phyloP scores from a whole-genome alignment of 1,284 basidiomycete species.

The Porodaedalea pini region DNA sequence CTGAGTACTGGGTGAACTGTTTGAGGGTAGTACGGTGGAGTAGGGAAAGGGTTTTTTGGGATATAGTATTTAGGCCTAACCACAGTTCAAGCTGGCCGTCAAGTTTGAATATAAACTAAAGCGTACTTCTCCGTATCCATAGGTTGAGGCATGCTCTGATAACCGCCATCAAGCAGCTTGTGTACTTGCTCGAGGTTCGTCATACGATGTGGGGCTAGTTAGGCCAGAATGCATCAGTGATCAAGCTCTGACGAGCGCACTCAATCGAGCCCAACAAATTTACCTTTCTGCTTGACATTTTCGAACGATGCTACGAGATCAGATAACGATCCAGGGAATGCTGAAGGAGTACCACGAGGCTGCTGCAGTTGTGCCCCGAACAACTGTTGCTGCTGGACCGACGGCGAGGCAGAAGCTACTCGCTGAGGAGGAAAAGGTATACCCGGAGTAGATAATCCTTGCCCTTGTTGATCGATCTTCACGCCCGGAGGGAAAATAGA shows the following conservation, averaged over 20 bases:
- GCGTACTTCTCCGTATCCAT: constrained; percentile 91
- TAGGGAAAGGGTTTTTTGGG: constrained; percentile 88
- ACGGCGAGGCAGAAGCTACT: constrained; percentile 17
- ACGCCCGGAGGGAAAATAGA: constrained; percentile 70
- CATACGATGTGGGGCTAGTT: constrained; percentile 74
- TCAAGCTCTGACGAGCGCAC: not conserved
- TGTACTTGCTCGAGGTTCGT: constrained; percentile 86
- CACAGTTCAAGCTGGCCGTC: constrained; percentile 14
- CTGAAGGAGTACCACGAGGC: constrained; percentile 37
- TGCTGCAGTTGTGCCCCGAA: constrained; percentile 30
- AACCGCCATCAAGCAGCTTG: constrained; percentile 89
- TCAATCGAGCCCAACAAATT: constrained; percentile 25
- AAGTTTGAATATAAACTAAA: constrained; percentile 15
- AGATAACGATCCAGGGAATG: constrained; percentile 80
- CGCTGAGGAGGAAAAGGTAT: constrained; percentile 29
- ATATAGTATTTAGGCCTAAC: constrained; percentile 93
- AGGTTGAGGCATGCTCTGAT: constrained; percentile 86
- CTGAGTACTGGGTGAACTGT: constrained; percentile 78
- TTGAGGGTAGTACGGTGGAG: constrained; percentile 96
- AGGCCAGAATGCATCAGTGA: constrained; percentile 16
- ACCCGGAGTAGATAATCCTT: constrained; percentile 8
- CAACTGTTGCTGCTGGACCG: constrained; percentile 17
- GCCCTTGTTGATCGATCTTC: constrained; percentile 38
- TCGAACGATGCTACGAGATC: constrained; percentile 96
- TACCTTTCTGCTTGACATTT: constrained; percentile 92